A percentile compares a stretch with the other conserved stretches of the same genome.
Conservation (phyloP, 257 asterid species). For the Gardenia jasminoides region DNA sequence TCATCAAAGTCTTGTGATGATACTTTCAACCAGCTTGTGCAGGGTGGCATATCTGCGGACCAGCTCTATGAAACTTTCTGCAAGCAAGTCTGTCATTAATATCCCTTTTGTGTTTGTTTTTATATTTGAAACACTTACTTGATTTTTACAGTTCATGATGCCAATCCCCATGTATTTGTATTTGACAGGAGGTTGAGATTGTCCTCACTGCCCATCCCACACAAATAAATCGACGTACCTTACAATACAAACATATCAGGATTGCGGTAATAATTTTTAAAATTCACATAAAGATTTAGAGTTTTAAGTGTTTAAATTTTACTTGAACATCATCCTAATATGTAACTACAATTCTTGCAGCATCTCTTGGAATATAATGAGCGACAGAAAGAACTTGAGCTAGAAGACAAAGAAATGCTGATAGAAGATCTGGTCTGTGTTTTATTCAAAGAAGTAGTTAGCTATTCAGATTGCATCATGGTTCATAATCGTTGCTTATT, state of each 20-base stretch:
- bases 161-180: conserved; percentile 14
- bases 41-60: conserved; percentile 75
- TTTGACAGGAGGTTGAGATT: conserved; percentile 82
- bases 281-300: background rate
- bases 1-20: conserved; percentile 92
- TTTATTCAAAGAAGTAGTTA: background rate
- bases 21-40: conserved; percentile 75
- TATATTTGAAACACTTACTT: background rate
- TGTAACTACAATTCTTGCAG: conserved; percentile 41
- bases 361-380: conserved; percentile 90
- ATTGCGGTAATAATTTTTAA: conserved; percentile 58
- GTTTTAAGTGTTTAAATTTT: background rate
- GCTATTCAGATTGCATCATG: conserved; percentile 3
- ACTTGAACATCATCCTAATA: background rate
- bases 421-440: conserved; percentile 86
- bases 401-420: conserved; percentile 86
- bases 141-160: background rate
- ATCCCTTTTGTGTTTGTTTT: background rate
- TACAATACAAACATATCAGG: conserved; percentile 93
- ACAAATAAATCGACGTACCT: conserved; percentile 86
- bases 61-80: conserved; percentile 80
- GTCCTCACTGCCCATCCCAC: conserved; percentile 99
- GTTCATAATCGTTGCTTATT: conserved; percentile 16
- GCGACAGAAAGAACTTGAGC: conserved; percentile 70
- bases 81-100: conserved; percentile 62